Percentiles rank a stretch among this genome's conserved stretches.
phyloP scores from a whole-genome alignment of 768 basidiomycete species.

The Naganishia friedmannii region DNA sequence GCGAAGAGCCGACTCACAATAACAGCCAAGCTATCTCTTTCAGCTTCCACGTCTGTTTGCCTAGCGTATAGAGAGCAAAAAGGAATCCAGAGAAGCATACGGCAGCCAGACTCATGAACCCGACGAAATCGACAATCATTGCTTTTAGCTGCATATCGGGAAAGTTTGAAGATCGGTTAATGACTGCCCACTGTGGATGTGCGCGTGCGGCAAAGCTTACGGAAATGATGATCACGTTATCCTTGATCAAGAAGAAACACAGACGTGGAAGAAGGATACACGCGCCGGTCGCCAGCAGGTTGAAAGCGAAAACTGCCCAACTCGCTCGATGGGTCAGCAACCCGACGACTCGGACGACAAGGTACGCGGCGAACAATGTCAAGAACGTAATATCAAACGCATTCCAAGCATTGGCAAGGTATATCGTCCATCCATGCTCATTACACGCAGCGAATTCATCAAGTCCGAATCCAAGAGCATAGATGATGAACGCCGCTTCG shows the following conservation, averaged over 20 bases:
- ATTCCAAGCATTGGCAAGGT: conserved; percentile 72
- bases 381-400: conserved; percentile 65
- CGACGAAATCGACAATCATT: conserved; percentile 49
- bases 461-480: conserved; percentile 72
- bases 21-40: conserved; percentile 51
- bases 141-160: conserved; percentile 40
- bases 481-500: conserved; percentile 72
- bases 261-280: conserved; percentile 51
- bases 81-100: conserved; percentile 44
- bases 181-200: background rate
- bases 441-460: conserved; percentile 84
- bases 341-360: conserved; percentile 51
- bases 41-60: conserved; percentile 49
- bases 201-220: conserved; percentile 32
- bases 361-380: conserved; percentile 54
- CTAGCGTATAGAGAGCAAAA: conserved; percentile 51
- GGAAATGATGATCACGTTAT: conserved; percentile 50
- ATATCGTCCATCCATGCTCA: conserved; percentile 73
- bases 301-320: conserved; percentile 48
- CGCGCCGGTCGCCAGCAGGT: conserved; percentile 49
- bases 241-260: conserved; percentile 50
- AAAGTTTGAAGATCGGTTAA: background rate
- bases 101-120: conserved; percentile 47
- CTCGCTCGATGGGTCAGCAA: conserved; percentile 39
- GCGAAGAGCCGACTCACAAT: conserved; percentile 38